These are phyloP conservation scores for Neofusicoccum sp. DNA, from an alignment of 2,329 filamentous ascomycete species.

Conservation along the genomic window DNA sequence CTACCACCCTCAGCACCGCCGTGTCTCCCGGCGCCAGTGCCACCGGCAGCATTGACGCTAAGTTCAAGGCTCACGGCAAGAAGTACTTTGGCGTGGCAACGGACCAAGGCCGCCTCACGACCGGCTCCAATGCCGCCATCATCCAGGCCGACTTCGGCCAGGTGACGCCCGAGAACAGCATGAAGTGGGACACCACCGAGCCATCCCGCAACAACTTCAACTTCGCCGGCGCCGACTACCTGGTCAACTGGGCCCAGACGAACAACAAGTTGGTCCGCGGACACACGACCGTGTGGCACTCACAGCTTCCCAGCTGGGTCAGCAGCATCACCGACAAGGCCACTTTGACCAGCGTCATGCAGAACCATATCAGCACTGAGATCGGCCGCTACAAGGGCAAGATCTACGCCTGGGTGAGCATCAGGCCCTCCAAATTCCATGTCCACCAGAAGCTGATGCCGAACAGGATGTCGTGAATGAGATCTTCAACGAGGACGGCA, in stretches of 20 bases:
- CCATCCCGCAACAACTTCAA: constrained; percentile 54
- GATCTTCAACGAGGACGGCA: constrained; percentile 64
- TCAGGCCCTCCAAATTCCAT: no score
- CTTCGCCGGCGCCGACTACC: constrained; percentile 59
- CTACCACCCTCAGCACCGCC: constrained; percentile 10
- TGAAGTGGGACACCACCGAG: constrained; percentile 68
- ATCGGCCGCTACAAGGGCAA: constrained; percentile 65
- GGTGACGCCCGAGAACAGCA: constrained; percentile 68
- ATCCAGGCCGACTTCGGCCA: constrained; percentile 65
- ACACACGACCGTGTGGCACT: constrained; percentile 69
- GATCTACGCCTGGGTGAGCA: constrained; percentile 57
- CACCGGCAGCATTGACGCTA: constrained; percentile 47
- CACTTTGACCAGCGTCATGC: constrained; percentile 58
- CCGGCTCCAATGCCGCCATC: constrained; percentile 56
- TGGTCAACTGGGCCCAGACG: constrained; percentile 59
- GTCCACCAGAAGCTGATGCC: constrained; percentile 26
- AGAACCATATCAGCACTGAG: constrained; percentile 62
- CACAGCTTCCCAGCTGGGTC: constrained; percentile 58
- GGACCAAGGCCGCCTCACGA: constrained; percentile 57
- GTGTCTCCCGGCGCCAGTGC: constrained; percentile 37
- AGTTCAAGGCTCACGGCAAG: constrained; percentile 65
- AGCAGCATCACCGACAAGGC: constrained; percentile 55
- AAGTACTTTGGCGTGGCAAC: constrained; percentile 64
- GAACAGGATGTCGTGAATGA: constrained; percentile 63
- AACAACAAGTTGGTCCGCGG: constrained; percentile 65